Evolutionary conservation across 768 basidiomycete genomes (phyloP), one percentile per base, ranked within the genome.

Genomic region (Kwoniella bestiolae): DNA sequence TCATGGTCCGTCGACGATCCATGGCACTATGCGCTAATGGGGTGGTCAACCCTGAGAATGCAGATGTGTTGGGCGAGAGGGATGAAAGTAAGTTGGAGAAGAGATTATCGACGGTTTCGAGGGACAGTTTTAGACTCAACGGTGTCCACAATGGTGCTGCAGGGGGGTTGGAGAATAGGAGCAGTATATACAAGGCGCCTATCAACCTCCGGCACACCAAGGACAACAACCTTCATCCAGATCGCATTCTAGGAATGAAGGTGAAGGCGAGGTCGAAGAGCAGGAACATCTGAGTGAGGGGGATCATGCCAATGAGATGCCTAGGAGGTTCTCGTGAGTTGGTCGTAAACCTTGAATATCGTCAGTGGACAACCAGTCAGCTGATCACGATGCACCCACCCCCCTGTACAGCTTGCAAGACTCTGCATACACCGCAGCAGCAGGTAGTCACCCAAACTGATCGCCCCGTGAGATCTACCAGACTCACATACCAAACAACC

Each of bases 1-100:
- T 76, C 47, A 78, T 77, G 76, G 72, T 75, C 45, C 62, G 74
- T n/a, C 65, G 74, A 18, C 50, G 76, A 51, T 75, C 73, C 4
- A 73, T 77, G 70, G 68, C 70, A 16, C 47, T 65, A 23, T 47
- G 16, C n/a, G 50, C 47, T 25, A 35, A 21, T 11, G 63, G 63
- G 0, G 44, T 47, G 6, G 63, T 57, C n/a, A 35, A 29, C 3
- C 56, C 56, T 12, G 63, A 58, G n/a, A 21, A 58, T 8, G 63
- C 57, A 3, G 47, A 49, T 51, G 18, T 50, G 8, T 29, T 64
- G 3, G 63, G 63, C 3, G 53, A 34, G 14, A 64, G 26, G n/a
- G 61, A 63, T 21, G 38, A 45, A 16, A 28, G 29, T 18, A 52
- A 18, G 25, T 53, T 63, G 8, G 61, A 63, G 29, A 63, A 63